Base-by-base conservation (phyloP, 192 early-diverging fungal genomes). In the Coemansia sp. region DNA sequence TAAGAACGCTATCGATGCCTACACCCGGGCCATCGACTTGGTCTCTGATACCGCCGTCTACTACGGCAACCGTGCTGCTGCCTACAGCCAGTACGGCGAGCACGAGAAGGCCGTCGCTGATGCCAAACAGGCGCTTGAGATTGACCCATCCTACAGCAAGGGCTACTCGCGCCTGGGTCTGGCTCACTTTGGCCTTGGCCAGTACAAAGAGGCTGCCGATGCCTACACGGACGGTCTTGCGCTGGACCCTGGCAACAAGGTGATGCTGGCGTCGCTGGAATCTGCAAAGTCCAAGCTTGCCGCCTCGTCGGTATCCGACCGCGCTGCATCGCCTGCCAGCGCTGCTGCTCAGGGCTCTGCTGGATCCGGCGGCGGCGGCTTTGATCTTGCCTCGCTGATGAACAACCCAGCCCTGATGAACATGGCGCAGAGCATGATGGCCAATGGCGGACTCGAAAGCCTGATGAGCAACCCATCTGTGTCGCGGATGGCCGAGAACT, bases 41-140 rank as follows among this genome's bases (percentile, higher is more conserved):
- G 89, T 96, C 67, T 58, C 68, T 11, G 83, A 83, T 59, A 94
- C 94, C 66, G 93, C 96, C 23, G 91, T 99, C n/a, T 99, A 93
- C 84, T 97, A 91, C 69, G 90, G 92, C 14, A 99, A 99, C 87
- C 85, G 96, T 89, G 94, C 97, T 35, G 97, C 97, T 31, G 96
- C 97, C 2, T 90, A 95, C 79, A 93, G 88, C 68, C 94, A 96
- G 82, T 84, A 84, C 62, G 90, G 88, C 45, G 85, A 97, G 63
- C 92, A 94, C 77, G 85, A 89, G 17, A 86, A 89, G 57, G 94
- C 97, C 2, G 90, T 98, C 17, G 85, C 83, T 19, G 97, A 99
- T 72, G 90, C 95, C 37, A 87, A 88, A 67, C 83, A 85, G 69
- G 91, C 97, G 4, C 77, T 93, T 19, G 89, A 90, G 47, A 76